Evolutionary conservation across 139 green algal species (phyloP).

Genomic region (Volvox reticuliferus): DNA sequence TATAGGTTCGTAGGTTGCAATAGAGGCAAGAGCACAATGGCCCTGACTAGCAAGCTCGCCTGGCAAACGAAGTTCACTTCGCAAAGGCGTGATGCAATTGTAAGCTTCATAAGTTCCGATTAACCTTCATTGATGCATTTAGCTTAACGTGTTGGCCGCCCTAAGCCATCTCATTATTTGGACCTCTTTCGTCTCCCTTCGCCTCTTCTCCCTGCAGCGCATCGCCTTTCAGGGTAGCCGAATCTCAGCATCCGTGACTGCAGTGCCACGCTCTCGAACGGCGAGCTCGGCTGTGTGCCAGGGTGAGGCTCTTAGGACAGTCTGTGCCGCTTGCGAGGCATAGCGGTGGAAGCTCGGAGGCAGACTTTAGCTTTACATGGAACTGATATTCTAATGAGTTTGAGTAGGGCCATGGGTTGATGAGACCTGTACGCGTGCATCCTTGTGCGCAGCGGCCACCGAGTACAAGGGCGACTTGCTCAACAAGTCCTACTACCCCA

Average conservation of each 20-base stretch:
- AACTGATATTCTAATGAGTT: too few relatives aligned
- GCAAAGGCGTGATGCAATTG: constrained; percentile 16
- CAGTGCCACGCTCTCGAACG: not conserved
- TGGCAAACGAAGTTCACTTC: constrained; percentile 16
- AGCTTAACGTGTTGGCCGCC: too few relatives aligned
- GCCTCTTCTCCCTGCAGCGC: constrained; percentile 8
- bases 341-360: too few relatives aligned
- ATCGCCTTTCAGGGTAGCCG: constrained; percentile 31
- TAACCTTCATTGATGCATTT: too few relatives aligned
- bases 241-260: not conserved
- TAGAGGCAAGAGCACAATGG: constrained; percentile 11
- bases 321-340: not conserved
- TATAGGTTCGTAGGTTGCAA: not conserved
- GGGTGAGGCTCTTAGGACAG: constrained; percentile 14
- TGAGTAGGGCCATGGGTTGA: too few relatives aligned
- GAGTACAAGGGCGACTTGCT: constrained; percentile 79
- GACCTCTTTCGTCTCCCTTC: not conserved
- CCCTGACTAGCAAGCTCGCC: constrained; percentile 18
- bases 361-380: too few relatives aligned
- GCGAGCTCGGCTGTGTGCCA: constrained; percentile 30
- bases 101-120: constrained; percentile 2
- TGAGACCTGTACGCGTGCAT: not conserved
- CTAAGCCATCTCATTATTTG: not conserved
- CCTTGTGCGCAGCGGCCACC: not conserved
- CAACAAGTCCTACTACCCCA: constrained; percentile 99